These are phyloP conservation scores for Trichophyton verrucosum DNA, from an alignment of 2,329 filamentous ascomycete genomes.

Conservation along the genomic window DNA sequence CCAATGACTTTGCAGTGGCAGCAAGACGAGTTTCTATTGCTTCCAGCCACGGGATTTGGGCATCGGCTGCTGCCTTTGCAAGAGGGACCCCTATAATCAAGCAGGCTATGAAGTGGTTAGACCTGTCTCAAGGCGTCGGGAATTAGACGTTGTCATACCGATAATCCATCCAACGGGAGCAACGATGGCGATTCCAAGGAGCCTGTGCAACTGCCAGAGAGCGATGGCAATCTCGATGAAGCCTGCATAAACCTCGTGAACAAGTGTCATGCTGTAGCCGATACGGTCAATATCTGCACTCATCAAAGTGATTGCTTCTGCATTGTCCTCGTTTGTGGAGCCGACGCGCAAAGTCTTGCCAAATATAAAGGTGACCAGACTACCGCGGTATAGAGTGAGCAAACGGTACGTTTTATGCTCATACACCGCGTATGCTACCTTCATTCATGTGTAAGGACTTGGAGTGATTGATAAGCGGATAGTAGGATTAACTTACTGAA, in stretches of 20 bases:
- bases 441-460: neutral
- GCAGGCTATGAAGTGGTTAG: neutral
- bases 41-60: constrained; percentile 1
- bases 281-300: constrained; percentile 20
- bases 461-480: neutral
- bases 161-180: constrained; percentile 3
- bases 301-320: constrained; percentile 17
- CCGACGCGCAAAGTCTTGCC: neutral
- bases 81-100: neutral
- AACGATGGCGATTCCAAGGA: neutral
- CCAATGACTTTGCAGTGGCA: neutral
- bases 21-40: neutral
- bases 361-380: constrained; percentile 1
- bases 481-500: neutral
- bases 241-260: constrained; percentile 18
- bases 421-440: constrained; percentile 3
- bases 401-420: constrained; percentile 4
- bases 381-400: neutral
- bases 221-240: constrained; percentile 8
- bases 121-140: neutral
- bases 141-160: neutral
- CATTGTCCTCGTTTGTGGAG: neutral
- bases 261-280: constrained; percentile 8
- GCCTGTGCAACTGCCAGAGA: constrained; percentile 3
- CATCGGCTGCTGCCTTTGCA: neutral